Conservation (phyloP, 805 yeast genomes). For the Huiozyma naganishii region DNA sequence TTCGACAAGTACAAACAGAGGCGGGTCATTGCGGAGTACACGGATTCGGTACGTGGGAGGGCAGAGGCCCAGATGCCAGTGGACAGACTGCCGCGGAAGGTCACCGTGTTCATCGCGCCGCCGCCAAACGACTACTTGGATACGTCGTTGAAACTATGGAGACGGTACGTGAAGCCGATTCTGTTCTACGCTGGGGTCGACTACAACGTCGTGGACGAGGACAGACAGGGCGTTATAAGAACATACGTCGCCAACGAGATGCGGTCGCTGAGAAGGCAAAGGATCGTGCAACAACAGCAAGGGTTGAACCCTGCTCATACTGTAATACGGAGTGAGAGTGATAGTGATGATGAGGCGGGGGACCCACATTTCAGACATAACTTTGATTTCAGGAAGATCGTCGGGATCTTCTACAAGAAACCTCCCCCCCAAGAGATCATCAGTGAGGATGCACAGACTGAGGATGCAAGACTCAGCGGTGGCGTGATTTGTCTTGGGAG, state of each 20-base stretch:
- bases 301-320: neutral
- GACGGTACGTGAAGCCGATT: slow-evolving; percentile 75
- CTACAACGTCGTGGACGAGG: slow-evolving; percentile 64
- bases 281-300: slow-evolving; percentile 3
- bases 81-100: slow-evolving; percentile 54
- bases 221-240: slow-evolving; percentile 84
- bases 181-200: slow-evolving; percentile 78
- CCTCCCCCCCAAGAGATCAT: slow-evolving; percentile 21
- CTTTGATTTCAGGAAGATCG: slow-evolving; percentile 35
- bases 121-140: slow-evolving; percentile 89
- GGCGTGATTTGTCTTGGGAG: slow-evolving; percentile 90
- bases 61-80: slow-evolving; percentile 40
- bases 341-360: slow-evolving; percentile 14
- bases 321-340: neutral
- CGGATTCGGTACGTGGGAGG: slow-evolving; percentile 43
- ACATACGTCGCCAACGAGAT: slow-evolving; percentile 71
- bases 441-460: slow-evolving; percentile 38
- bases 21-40: slow-evolving; percentile 52
- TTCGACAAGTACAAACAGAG: slow-evolving; percentile 73
- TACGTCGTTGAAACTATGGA: slow-evolving; percentile 60
- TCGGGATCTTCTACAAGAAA: slow-evolving; percentile 46
- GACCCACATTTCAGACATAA: slow-evolving; percentile 12
- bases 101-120: slow-evolving; percentile 84
- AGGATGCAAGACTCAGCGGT: slow-evolving; percentile 45
- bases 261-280: slow-evolving; percentile 50